Base-by-base conservation (phyloP, 306 rosid species). In the Cicer judaicum region DNA sequence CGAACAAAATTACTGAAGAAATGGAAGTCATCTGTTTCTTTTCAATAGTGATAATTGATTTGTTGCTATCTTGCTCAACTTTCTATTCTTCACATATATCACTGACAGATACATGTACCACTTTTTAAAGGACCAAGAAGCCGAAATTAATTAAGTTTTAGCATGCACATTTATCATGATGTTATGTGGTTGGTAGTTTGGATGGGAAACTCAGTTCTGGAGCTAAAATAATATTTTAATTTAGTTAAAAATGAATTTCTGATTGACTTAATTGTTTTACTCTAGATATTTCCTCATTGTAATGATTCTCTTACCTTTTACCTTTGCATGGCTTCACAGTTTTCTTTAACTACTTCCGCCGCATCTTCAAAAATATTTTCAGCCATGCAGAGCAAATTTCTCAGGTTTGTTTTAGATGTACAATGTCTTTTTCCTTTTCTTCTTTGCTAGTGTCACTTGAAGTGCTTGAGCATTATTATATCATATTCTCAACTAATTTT, bases 311-410 rank as follows among this genome's bases (percentile, higher is more conserved):
- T 44, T 78, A 6, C 46, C 19, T 12, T 38, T 66, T 36, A n/a
- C 60, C 50, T 24, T 6, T 72, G 52, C 78, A 67, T 77, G 46
- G 34, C 55, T 63, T 36, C 79, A 78, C 98, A 93, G 98, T 89
- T 70, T 88, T 89, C 83, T 91, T 91, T 87, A 82, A 88, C 78
- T 93, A 89, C 85, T 87, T 93, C 73, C 88, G 96, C 61, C 92
- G 92, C 72, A 89, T 93, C 80, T 93, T 93, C 94, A 93, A 88
- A 81, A 93, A 93, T 85, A 91, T 93, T 73, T 91, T 93, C 80
- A 88, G 80, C 81, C 98, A 93, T 4, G 92, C 97, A 1, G 98
- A 93, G 84, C 97, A 93, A 88, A 93, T 93, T 78, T 89, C 98
- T 66, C 97, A 93, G 97, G 98, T 93, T 70, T 36, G 64, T 68